These are phyloP conservation scores for Pestalotiopsis sp. DNA, from an alignment of 2,329 filamentous ascomycete genomes.

Conservation along the genomic window DNA sequence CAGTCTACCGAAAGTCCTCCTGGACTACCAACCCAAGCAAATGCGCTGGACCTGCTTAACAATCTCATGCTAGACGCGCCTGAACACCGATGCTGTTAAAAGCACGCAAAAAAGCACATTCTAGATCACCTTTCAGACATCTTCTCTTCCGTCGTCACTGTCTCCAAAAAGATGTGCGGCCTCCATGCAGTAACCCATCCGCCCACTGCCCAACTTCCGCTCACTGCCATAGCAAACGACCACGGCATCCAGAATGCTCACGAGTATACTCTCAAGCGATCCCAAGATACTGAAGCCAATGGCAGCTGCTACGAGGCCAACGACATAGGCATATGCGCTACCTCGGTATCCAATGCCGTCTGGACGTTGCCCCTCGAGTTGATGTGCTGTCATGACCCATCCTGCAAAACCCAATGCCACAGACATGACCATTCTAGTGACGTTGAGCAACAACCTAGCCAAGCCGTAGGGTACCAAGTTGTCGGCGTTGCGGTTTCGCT, in stretches of 20 bases:
- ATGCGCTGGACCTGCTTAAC: neutral
- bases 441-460: constrained; percentile 88
- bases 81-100: constrained; percentile 6
- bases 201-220: constrained; percentile 66
- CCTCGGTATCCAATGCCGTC: constrained; percentile 64
- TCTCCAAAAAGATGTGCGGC: constrained; percentile 87
- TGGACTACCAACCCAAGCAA: neutral
- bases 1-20: neutral
- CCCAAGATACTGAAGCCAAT: constrained; percentile 95
- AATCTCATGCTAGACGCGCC: neutral
- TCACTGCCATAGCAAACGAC: constrained; percentile 96
- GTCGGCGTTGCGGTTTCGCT: constrained; percentile 43
- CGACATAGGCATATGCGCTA: constrained; percentile 91
- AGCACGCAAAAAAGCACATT: neutral
- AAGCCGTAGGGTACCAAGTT: constrained; percentile 85
- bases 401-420: constrained; percentile 88
- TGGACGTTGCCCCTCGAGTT: constrained; percentile 64
- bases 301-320: constrained; percentile 87
- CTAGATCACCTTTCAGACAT: constrained; percentile 23
- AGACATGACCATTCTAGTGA: constrained; percentile 89
- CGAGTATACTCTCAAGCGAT: constrained; percentile 85
- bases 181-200: constrained; percentile 85
- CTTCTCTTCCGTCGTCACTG: constrained; percentile 35
- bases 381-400: constrained; percentile 92
- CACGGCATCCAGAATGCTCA: constrained; percentile 84